Evolutionary conservation across 2,329 filamentous ascomycete species (phyloP).

Genomic region (Xylariaceae sp.): DNA sequence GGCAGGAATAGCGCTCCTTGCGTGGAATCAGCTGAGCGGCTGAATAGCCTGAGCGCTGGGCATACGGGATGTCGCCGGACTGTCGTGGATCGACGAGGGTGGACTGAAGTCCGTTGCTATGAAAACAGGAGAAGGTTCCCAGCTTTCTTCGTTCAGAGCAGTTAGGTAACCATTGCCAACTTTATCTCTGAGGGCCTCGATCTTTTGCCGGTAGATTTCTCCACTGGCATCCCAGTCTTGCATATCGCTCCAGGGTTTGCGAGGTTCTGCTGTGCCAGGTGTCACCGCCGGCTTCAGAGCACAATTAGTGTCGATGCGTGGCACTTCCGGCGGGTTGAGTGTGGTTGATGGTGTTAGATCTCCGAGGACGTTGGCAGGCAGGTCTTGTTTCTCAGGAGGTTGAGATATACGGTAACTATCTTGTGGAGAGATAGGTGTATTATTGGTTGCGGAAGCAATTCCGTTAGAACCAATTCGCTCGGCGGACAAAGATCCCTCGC

Average conservation of each 20-base stretch:
- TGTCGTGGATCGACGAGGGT: conserved; percentile 37
- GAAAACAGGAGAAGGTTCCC: conserved; percentile 48
- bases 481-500: conserved; percentile 16
- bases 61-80: conserved; percentile 36
- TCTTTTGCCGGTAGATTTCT: conserved; percentile 81
- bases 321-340: conserved; percentile 32
- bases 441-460: conserved; percentile 21
- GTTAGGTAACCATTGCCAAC: conserved; percentile 86
- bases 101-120: conserved; percentile 37
- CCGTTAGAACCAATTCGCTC: conserved; percentile 21
- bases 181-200: conserved; percentile 80
- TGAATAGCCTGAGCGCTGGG: conserved; percentile 44
- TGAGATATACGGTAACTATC: conserved; percentile 47
- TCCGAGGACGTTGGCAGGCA: conserved; percentile 29
- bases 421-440: conserved; percentile 19
- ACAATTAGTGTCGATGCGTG: conserved; percentile 39
- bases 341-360: conserved; percentile 34
- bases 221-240: conserved; percentile 66
- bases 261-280: conserved; percentile 32
- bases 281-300: conserved; percentile 34
- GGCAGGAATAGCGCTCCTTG: conserved; percentile 36
- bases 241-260: conserved; percentile 39
- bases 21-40: conserved; percentile 50
- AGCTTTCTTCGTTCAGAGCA: conserved; percentile 75
- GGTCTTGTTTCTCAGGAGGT: conserved; percentile 36